A percentile compares a stretch with the other conserved stretches of the same genome.
phyloP scores from a whole-genome alignment of 305 asterid species.

The Ajuga reptans region DNA sequence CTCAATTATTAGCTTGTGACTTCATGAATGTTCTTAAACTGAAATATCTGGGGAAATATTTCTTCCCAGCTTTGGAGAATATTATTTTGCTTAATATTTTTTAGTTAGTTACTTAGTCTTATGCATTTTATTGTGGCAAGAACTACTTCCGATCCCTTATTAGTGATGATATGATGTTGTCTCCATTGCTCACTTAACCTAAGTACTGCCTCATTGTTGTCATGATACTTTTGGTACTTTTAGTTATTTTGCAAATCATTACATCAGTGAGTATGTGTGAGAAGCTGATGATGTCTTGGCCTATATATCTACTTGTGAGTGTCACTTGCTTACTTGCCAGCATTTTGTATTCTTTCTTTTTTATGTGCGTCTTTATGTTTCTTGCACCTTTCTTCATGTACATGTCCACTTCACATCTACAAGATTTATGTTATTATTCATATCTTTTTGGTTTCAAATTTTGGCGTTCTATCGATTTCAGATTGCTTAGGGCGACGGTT shows the following conservation, averaged over 20 bases:
- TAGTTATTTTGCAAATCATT: neutral
- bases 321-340: neutral
- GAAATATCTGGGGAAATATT: neutral
- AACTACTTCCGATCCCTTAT: neutral
- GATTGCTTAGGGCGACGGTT: conserved; percentile 92
- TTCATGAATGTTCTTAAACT: neutral
- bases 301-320: neutral
- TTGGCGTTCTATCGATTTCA: conserved; percentile 30
- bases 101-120: neutral
- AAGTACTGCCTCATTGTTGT: neutral
- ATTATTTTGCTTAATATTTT: neutral
- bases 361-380: neutral
- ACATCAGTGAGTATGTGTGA: neutral
- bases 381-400: conserved; percentile 8
- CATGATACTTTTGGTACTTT: neutral
- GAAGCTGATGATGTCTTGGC: neutral
- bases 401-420: neutral
- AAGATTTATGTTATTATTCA: neutral
- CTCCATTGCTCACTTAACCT: neutral
- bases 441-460: conserved; percentile 11
- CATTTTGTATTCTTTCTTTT: neutral
- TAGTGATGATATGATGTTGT: neutral
- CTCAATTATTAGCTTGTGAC: neutral
- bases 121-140: neutral
- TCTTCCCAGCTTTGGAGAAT: neutral